A percentile compares a stretch with the other conserved stretches of the same genome.
phyloP scores from a whole-genome alignment of 331 rosid genomes.

The Cucumis variabilis region DNA sequence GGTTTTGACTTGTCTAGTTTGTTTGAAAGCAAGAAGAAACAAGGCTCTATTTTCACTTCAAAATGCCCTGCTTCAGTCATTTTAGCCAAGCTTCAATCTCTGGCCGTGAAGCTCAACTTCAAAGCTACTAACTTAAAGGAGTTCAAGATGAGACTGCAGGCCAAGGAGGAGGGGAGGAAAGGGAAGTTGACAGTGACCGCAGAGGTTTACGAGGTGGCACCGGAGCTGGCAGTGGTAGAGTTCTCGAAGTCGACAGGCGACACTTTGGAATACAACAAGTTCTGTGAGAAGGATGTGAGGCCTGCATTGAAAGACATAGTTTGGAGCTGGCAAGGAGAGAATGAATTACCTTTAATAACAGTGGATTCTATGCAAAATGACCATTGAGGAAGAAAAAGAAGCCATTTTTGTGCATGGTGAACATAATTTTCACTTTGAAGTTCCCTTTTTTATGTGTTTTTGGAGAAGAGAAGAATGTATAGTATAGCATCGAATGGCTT shows the following conservation, averaged over 20 bases:
- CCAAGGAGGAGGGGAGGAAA: slow-evolving; percentile 63
- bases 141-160: slow-evolving; percentile 61
- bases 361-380: background rate
- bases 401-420: background rate
- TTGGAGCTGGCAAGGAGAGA: slow-evolving; percentile 88
- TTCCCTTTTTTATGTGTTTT: slow-evolving; percentile 4
- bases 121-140: slow-evolving; percentile 52
- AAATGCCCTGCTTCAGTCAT: slow-evolving; percentile 63
- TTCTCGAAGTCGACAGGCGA: slow-evolving; percentile 69
- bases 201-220: slow-evolving; percentile 76
- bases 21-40: slow-evolving; percentile 67
- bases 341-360: slow-evolving; percentile 9
- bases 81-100: slow-evolving; percentile 52
- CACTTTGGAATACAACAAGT: slow-evolving; percentile 65
- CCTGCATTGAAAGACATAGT: slow-evolving; percentile 84
- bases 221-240: slow-evolving; percentile 75
- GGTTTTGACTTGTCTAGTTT: slow-evolving; percentile 72
- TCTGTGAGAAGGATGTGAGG: slow-evolving; percentile 71
- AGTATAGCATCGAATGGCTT: background rate
- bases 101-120: slow-evolving; percentile 57
- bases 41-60: slow-evolving; percentile 59
- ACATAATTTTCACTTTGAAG: background rate
- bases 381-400: background rate
- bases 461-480: background rate
- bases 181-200: slow-evolving; percentile 64